Conservation (phyloP, 331 rosid species). For the Malus hybrid region DNA sequence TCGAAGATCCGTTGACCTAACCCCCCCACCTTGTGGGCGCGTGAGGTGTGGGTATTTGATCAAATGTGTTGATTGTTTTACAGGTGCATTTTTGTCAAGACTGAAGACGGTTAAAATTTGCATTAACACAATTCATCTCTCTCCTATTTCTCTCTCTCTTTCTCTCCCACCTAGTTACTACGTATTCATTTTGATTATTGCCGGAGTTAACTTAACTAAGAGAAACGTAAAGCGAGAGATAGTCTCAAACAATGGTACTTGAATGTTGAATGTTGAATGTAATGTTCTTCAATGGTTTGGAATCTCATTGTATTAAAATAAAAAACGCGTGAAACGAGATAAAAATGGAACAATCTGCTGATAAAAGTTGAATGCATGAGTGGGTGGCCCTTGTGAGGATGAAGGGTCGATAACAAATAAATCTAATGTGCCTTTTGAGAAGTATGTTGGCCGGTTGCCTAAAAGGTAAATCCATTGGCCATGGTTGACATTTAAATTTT, state of each 20-base stretch:
- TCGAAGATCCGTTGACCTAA: too few species aligned
- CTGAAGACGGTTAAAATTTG: too few species aligned
- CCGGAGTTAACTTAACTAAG: too few species aligned
- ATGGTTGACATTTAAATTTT: not conserved
- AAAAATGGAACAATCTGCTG: not conserved
- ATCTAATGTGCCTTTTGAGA: too few species aligned
- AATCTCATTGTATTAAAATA: too few species aligned
- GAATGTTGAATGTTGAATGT: not conserved
- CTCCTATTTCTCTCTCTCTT: not conserved
- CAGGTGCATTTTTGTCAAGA: too few species aligned
- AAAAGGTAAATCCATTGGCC: not conserved
- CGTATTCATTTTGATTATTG: not conserved
- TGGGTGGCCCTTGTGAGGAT: not conserved
- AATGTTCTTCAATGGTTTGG: not conserved
- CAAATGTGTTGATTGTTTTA: too few species aligned
- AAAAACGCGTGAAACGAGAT: not conserved
- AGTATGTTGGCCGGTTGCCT: not conserved
- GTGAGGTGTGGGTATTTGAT: too few species aligned
- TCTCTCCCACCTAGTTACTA: not conserved
- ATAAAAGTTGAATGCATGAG: not conserved
- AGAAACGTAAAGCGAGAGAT: not conserved
- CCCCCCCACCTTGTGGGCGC: too few species aligned
- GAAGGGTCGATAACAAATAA: not conserved
- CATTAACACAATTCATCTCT: not conserved
- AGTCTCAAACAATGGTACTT: not conserved